Base-by-base conservation (phyloP, 495 filamentous ascomycete genomes). In the Penicillium desertorum region DNA sequence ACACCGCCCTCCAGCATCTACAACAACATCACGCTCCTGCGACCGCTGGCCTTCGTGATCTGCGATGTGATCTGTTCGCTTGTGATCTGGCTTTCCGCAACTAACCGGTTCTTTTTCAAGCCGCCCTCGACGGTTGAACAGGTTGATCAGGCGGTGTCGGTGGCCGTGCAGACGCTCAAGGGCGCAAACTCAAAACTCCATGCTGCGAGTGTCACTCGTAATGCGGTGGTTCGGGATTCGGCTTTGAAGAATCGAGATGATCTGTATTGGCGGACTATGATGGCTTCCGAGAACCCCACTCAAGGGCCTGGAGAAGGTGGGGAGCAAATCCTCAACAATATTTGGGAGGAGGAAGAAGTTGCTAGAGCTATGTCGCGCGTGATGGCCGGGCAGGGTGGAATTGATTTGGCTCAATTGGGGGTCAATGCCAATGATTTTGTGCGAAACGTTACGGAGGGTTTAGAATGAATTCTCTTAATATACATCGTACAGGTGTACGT, bases 21-120 rank as follows among this genome's bases (percentile, higher is more conserved):
- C 77, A 88, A 90, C 84, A 75, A 72, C 7, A 76, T 87, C 62
- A 82, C 83, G 2, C 59, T 85, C 0, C 71, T 79, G 17, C 83
- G 94, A 1, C 77, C 76, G 11, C 45, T 87, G 7, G 68, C 69
- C 0, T 80, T 98, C 1, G 81, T 82, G 0, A 54, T 79, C 2
- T 74, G 87, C 2, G 88, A 98, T 67, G 68, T 60, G 1, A n/a
- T 79, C 6, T 69, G 90, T 1, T 87, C 84, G 0, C 66, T 67
- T 14, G 68, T 88, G 6, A 71, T 96, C 14, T 96, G 86, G 71
- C 76, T 92, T 14, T 82, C 86, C 0, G 81, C 84, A 22, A 96
- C 94, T 19, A 88, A 92, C 62, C 83, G 93, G 14, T 78, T 79
- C 65, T 82, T 86, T 60, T 79, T 80, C 51, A 67, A 69, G n/a